Conservation (phyloP, 2,329 filamentous ascomycete genomes). For the Neoascochyta sp. region DNA sequence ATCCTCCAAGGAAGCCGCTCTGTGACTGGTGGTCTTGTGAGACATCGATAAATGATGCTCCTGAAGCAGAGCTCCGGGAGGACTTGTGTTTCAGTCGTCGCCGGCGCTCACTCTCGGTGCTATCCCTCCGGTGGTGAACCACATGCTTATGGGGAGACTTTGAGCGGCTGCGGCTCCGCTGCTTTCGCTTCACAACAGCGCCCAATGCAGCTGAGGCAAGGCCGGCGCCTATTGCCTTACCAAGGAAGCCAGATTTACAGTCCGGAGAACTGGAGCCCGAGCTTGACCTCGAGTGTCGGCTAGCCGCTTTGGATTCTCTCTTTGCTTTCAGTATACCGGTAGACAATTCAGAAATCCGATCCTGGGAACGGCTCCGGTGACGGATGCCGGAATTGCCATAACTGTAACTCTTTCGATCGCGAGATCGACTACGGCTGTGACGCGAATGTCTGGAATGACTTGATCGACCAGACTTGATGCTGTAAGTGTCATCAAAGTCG, state of each 20-base stretch:
- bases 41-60: conserved; percentile 63
- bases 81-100: conserved; percentile 26
- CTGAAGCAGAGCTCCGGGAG: conserved; percentile 38
- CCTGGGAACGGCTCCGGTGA: conserved; percentile 38
- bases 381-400: conserved; percentile 43
- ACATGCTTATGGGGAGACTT: conserved; percentile 32
- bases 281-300: conserved; percentile 24
- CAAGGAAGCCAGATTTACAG: conserved; percentile 34
- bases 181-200: conserved; percentile 26
- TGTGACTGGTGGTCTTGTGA: conserved; percentile 53
- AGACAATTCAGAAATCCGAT: conserved; percentile 33
- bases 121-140: conserved; percentile 28
- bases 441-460: conserved; percentile 26
- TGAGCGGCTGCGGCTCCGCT: conserved; percentile 34
- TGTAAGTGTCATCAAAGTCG: conserved; percentile 60
- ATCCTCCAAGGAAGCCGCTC: conserved; percentile 47
- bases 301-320: conserved; percentile 36
- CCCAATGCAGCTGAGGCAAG: conserved; percentile 40
- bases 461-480: conserved; percentile 52
- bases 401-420: conserved; percentile 42
- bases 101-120: conserved; percentile 28
- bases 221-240: conserved; percentile 39
- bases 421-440: conserved; percentile 36
- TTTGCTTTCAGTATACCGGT: conserved; percentile 33
- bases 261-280: conserved; percentile 41